Evolutionary conservation across 495 filamentous ascomycete species (phyloP).

Genomic region (Neurospora sp.): DNA sequence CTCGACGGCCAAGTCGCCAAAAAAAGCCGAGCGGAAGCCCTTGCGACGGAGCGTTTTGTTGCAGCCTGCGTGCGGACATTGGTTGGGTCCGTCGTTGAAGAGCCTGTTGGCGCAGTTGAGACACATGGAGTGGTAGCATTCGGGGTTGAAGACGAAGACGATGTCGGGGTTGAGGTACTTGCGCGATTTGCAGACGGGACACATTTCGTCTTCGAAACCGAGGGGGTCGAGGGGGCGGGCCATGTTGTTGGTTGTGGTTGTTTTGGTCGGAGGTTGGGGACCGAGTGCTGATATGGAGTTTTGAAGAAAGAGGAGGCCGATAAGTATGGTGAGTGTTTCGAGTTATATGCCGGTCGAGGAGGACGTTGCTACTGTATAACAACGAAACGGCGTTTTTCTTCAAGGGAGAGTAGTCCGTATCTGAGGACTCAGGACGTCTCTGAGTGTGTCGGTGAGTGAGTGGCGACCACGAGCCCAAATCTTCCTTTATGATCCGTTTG

Average conservation of each 20-base stretch:
- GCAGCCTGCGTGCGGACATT: slow-evolving; percentile 84
- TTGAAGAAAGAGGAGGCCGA: too few relatives aligned
- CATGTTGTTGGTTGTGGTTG: slow-evolving; percentile 20
- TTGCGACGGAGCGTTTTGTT: slow-evolving; percentile 72
- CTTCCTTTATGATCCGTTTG: neutral
- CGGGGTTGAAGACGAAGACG: slow-evolving; percentile 88
- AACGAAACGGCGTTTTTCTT: neutral
- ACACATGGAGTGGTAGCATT: slow-evolving; percentile 99
- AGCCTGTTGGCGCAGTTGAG: slow-evolving; percentile 87
- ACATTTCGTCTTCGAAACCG: slow-evolving; percentile 55
- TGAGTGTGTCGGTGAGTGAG: neutral
- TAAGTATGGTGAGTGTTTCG: neutral
- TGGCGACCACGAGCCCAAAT: neutral
- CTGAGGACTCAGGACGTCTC: neutral
- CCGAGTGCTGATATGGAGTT: neutral
- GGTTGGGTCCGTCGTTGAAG: slow-evolving; percentile 80
- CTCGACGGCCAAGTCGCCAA: slow-evolving; percentile 83
- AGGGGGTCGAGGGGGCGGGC: slow-evolving; percentile 7
- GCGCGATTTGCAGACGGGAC: slow-evolving; percentile 91
- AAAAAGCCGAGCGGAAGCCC: slow-evolving; percentile 78
- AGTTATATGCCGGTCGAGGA: neutral
- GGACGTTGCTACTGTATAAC: neutral
- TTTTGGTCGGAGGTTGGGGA: slow-evolving; percentile 8
- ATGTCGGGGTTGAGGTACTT: slow-evolving; percentile 92
- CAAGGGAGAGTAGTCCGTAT: neutral